phyloP scores from a whole-genome alignment of 169 alveolate genomes.

The Amoebophrya sp. region DNA sequence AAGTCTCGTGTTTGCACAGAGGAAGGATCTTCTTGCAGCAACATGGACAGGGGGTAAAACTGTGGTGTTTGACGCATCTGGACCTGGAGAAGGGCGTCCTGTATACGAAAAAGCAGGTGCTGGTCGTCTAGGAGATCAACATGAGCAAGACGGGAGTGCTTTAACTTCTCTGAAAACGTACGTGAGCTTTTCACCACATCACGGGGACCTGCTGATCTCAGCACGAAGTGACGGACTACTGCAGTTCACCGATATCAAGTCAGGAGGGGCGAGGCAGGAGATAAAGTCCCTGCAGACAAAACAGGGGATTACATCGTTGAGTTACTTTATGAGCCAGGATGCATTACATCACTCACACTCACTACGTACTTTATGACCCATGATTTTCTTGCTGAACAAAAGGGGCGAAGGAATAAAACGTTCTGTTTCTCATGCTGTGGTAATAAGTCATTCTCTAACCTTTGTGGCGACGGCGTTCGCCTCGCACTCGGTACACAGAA shows the following conservation, averaged over 20 bases:
- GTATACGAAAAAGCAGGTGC: neutral
- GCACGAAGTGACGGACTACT: neutral
- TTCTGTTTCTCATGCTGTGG: too few relatives aligned
- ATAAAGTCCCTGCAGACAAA: neutral
- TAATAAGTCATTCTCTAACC: too few relatives aligned
- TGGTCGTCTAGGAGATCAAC: too few relatives aligned
- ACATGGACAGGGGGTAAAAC: neutral
- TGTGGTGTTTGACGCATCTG: neutral
- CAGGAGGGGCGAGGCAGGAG: too few relatives aligned
- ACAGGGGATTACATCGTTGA: neutral
- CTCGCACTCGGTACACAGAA: neutral
- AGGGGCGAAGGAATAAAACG: too few relatives aligned
- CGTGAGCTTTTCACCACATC: neutral
- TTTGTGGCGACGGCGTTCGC: conserved; percentile 13
- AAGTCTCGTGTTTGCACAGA: neutral
- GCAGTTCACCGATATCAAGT: neutral
- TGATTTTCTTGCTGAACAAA: too few relatives aligned
- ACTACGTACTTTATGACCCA: too few relatives aligned
- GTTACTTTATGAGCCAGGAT: too few relatives aligned
- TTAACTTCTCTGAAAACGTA: neutral
- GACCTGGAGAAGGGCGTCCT: neutral
- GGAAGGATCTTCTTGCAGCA: neutral
- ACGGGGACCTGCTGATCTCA: neutral
- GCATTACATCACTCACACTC: too few relatives aligned
- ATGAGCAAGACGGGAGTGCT: neutral